Conservation (phyloP, 805 yeast genomes). For the Geotrichum ghanense region DNA sequence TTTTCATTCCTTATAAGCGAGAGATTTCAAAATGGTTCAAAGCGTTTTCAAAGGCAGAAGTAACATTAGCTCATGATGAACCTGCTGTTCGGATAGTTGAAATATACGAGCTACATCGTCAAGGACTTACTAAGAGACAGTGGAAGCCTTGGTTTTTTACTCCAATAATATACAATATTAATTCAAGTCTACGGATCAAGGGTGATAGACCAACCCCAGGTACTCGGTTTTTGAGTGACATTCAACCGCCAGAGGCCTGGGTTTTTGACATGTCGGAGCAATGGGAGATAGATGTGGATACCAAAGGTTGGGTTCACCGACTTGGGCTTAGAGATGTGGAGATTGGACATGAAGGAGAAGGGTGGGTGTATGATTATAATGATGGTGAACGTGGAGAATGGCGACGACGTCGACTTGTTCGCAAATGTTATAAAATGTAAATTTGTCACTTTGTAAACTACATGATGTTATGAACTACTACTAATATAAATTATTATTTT, state of each 20-base stretch:
- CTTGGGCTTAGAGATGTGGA: constrained; percentile 28
- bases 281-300: constrained; percentile 57
- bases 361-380: constrained; percentile 29
- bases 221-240: constrained; percentile 38
- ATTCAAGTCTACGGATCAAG: constrained; percentile 34
- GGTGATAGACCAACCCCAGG: constrained; percentile 54
- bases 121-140: constrained; percentile 44
- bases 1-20: constrained; percentile 12
- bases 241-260: constrained; percentile 68
- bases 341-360: constrained; percentile 18
- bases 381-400: constrained; percentile 25
- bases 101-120: constrained; percentile 63
- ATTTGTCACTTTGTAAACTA: too few relatives aligned
- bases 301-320: constrained; percentile 39
- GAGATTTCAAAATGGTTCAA: constrained; percentile 26
- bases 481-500: too few relatives aligned
- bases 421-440: constrained; percentile 18
- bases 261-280: constrained; percentile 39
- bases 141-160: constrained; percentile 58
- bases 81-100: constrained; percentile 52
- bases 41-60: constrained; percentile 33
- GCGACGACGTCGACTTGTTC: constrained; percentile 30
- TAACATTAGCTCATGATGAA: constrained; percentile 56
- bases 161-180: constrained; percentile 39
- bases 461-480: too few relatives aligned